phyloP scores from a whole-genome alignment of 2,329 filamentous ascomycete species.

The Cryphonectria nitschkei region DNA sequence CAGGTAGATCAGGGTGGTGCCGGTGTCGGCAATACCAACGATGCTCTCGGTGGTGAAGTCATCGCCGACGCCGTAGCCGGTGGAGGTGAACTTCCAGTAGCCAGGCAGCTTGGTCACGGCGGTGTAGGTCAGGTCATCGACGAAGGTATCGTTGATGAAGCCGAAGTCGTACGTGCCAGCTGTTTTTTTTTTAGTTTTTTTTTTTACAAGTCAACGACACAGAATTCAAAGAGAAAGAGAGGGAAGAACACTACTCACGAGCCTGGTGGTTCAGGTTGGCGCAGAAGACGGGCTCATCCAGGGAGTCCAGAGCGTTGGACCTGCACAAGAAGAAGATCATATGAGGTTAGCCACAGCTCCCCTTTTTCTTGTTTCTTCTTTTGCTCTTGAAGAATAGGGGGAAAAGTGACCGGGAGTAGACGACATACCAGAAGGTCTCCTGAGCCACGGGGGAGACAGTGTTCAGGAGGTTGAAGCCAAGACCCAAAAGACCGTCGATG shows the following conservation, averaged over 20 bases:
- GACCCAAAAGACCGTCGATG: slow-evolving; percentile 54
- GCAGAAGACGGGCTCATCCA: slow-evolving; percentile 39
- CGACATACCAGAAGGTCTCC: slow-evolving; percentile 46
- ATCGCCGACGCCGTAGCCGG: slow-evolving; percentile 41
- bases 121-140: slow-evolving; percentile 60
- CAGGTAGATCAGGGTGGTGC: slow-evolving; percentile 60
- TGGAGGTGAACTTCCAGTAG: slow-evolving; percentile 63
- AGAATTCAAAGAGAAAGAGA: background rate
- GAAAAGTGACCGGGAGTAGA: slow-evolving; percentile 32
- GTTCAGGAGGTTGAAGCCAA: slow-evolving; percentile 64
- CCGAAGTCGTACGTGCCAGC: slow-evolving; percentile 43
- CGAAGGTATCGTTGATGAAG: slow-evolving; percentile 58
- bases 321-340: slow-evolving; percentile 30
- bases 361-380: background rate
- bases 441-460: slow-evolving; percentile 58
- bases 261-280: slow-evolving; percentile 42
- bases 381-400: too few species aligned
- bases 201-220: background rate
- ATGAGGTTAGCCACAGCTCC: background rate
- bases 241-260: slow-evolving; percentile 33
- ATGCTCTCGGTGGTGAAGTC: slow-evolving; percentile 34
- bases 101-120: slow-evolving; percentile 58
- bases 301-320: slow-evolving; percentile 38
- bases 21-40: slow-evolving; percentile 60
- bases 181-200: too few species aligned